A percentile compares a stretch with the other conserved stretches of the same genome.
phyloP scores from a whole-genome alignment of 768 basidiomycete species.

The Boletus pseudo-olivaceus region DNA sequence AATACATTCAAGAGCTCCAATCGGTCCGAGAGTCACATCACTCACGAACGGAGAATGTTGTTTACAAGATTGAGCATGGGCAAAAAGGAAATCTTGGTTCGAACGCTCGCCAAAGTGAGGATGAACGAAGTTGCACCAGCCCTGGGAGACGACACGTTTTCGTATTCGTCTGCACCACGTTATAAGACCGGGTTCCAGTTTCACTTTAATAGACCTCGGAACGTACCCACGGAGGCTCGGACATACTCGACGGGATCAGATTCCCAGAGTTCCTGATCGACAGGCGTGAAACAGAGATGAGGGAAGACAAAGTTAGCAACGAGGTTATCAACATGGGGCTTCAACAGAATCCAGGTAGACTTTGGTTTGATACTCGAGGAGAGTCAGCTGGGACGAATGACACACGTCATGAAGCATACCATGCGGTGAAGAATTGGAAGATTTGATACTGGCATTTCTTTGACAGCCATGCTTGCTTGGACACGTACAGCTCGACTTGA shows the following conservation, averaged over 20 bases:
- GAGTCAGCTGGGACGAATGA: conserved; percentile 10
- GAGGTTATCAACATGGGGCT: conserved; percentile 77
- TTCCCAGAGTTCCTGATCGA: conserved; percentile 69
- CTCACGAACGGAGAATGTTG: conserved; percentile 62
- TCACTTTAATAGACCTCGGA: not conserved
- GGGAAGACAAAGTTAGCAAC: conserved; percentile 85
- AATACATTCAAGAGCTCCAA: not conserved
- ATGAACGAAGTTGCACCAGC: conserved; percentile 80
- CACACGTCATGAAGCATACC: conserved; percentile 44
- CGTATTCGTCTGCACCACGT: conserved; percentile 68
- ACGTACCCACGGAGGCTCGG: conserved; percentile 67
- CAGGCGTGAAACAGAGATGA: conserved; percentile 72
- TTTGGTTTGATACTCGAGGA: conserved; percentile 79
- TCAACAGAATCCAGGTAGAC: conserved; percentile 84
- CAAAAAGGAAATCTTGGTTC: conserved; percentile 80
- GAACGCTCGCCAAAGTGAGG: conserved; percentile 69
- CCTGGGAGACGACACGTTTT: conserved; percentile 71
- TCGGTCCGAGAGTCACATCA: conserved; percentile 6
- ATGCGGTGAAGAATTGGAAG: conserved; percentile 83
- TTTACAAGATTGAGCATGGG: conserved; percentile 79
- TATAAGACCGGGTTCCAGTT: not conserved
- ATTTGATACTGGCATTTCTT: conserved; percentile 83
- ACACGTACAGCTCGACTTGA: conserved; percentile 64
- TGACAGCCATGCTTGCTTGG: conserved; percentile 71
- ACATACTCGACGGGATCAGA: conserved; percentile 83